phyloP scores from a whole-genome alignment of 805 yeast genomes.

The Zygosaccharomyces bailii region DNA sequence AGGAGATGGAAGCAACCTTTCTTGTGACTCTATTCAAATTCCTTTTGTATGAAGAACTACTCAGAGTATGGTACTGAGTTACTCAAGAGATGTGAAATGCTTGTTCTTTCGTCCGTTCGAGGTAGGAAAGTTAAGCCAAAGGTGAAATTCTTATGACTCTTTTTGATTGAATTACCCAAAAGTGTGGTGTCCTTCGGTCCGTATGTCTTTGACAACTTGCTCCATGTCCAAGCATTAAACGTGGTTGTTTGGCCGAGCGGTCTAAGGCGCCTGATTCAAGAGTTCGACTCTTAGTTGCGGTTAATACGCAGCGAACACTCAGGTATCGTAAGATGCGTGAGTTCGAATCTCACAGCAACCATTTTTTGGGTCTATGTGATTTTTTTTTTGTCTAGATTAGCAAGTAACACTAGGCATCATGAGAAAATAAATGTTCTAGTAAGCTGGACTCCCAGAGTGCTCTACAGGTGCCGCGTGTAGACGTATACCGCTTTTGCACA shows the following conservation, averaged over 20 bases:
- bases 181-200: background rate
- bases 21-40: background rate
- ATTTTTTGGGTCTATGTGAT: too few relatives aligned
- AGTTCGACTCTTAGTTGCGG: conserved; percentile 23
- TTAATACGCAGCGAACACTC: conserved; percentile 26
- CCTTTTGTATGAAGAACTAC: background rate
- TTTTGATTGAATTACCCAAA: background rate
- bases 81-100: background rate
- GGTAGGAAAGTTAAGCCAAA: conserved; percentile 8
- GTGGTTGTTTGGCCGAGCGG: conserved; percentile 38
- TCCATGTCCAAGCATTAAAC: background rate
- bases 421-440: too few relatives aligned
- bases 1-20: background rate
- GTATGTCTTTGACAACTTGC: background rate
- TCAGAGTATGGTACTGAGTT: too few relatives aligned
- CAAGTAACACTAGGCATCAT: too few relatives aligned
- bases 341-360: conserved; percentile 38
- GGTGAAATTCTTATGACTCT: background rate
- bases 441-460: too few relatives aligned
- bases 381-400: too few relatives aligned
- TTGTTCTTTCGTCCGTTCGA: conserved; percentile 1
- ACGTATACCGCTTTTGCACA: too few relatives aligned
- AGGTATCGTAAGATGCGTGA: conserved; percentile 38
- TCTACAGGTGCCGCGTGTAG: too few relatives aligned
- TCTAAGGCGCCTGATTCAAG: conserved; percentile 39